A percentile compares a stretch with the other conserved stretches of the same genome.
Conservation (phyloP, 192 early-diverging fungal genomes). For the Spizellomyces sp. region DNA sequence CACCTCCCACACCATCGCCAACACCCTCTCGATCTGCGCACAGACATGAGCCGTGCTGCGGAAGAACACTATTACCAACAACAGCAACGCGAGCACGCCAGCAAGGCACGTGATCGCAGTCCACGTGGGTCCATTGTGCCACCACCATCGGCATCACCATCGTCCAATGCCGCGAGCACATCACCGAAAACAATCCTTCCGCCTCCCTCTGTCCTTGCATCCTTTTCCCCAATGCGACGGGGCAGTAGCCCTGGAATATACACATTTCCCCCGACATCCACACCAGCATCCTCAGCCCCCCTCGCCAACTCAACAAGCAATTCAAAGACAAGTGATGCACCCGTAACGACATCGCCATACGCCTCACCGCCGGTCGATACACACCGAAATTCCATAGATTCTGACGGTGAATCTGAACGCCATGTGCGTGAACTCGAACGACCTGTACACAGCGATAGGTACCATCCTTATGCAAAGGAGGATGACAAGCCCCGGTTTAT, state of each 20-base stretch:
- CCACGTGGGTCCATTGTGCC: not conserved
- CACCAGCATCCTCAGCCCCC: no score
- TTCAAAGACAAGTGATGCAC: no score
- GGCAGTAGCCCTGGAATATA: no score
- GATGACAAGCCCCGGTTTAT: no score
- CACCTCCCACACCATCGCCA: not conserved
- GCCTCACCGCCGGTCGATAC: conserved; percentile 31
- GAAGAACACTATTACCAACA: not conserved
- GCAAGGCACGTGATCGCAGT: not conserved
- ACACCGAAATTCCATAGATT: no score
- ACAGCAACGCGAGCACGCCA: not conserved
- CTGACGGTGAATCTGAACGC: no score
- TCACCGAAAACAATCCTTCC: conserved; percentile 9
- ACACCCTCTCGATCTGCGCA: not conserved
- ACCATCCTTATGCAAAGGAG: no score
- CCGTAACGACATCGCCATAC: not conserved
- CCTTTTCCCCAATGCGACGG: not conserved
- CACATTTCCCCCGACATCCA: no score
- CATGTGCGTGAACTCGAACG: no score
- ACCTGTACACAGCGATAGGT: no score
- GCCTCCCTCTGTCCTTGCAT: conserved; percentile 15
- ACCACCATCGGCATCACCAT: not conserved
- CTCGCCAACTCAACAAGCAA: no score
- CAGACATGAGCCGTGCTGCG: not conserved
- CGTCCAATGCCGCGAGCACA: not conserved